Conservation (phyloP, 176 grass and related monocot genomes). For the Aegilops umbellulata region DNA sequence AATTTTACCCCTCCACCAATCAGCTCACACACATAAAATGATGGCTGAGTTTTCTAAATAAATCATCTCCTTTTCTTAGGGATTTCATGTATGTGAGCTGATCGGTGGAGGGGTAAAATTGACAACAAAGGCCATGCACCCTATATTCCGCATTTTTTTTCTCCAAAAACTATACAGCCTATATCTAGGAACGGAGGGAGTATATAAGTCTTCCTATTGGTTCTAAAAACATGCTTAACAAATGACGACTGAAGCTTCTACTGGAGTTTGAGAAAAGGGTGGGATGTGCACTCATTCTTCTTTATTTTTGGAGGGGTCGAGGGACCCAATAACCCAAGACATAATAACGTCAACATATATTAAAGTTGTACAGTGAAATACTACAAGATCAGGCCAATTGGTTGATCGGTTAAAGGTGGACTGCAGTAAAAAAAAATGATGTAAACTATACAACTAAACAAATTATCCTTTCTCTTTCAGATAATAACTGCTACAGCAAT, state of each 20-base stretch:
- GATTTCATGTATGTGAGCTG: too few species aligned
- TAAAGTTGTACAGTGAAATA: background rate
- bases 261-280: background rate
- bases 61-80: too few species aligned
- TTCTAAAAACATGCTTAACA: constrained; percentile 27
- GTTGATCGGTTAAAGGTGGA: background rate
- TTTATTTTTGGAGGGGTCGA: background rate
- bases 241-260: background rate
- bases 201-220: background rate
- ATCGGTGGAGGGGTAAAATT: too few species aligned
- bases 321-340: constrained; percentile 1
- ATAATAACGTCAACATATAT: background rate
- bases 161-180: too few species aligned
- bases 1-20: too few species aligned
- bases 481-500: background rate
- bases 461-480: constrained; percentile 5
- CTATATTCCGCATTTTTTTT: too few species aligned
- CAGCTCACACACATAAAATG: too few species aligned
- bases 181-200: too few species aligned
- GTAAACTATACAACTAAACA: background rate
- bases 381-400: background rate
- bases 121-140: too few species aligned
- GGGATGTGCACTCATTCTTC: background rate
- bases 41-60: too few species aligned
- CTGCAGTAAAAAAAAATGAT: background rate